phyloP scores from a whole-genome alignment of 495 filamentous ascomycete genomes.

The Chaetomidium leptoderma region DNA sequence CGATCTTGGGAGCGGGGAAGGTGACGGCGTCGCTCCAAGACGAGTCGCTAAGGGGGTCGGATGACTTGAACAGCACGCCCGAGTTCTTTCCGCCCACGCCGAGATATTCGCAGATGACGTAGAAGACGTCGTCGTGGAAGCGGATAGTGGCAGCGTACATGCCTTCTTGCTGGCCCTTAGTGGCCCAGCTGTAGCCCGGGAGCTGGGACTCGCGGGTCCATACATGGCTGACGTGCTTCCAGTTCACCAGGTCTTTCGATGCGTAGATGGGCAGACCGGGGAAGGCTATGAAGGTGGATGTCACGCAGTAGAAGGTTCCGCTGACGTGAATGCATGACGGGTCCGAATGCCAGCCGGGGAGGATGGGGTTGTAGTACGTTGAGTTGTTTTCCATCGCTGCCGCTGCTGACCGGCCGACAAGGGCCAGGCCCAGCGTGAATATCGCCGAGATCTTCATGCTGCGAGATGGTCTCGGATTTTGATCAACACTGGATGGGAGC shows the following conservation, averaged over 20 bases:
- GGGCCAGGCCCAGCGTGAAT: neutral
- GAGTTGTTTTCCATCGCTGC: slow-evolving; percentile 17
- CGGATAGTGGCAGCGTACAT: slow-evolving; percentile 38
- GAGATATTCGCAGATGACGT: slow-evolving; percentile 40
- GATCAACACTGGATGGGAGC: too few relatives aligned
- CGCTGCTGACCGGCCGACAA: neutral
- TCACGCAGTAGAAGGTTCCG: slow-evolving; percentile 36
- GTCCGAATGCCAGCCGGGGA: slow-evolving; percentile 37
- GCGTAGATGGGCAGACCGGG: slow-evolving; percentile 37
- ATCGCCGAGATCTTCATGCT: neutral
- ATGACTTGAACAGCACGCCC: slow-evolving; percentile 32
- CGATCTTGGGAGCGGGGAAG: slow-evolving; percentile 35
- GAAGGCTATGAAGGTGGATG: slow-evolving; percentile 37
- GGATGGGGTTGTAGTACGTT: slow-evolving; percentile 34
- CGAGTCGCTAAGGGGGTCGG: slow-evolving; percentile 29
- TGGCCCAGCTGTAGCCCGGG: slow-evolving; percentile 21
- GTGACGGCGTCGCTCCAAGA: slow-evolving; percentile 40
- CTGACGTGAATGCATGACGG: slow-evolving; percentile 31
- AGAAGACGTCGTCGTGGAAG: slow-evolving; percentile 36
- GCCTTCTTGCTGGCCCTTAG: slow-evolving; percentile 27
- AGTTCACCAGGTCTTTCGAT: slow-evolving; percentile 34
- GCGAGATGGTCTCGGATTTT: too few relatives aligned
- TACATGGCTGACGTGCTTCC: slow-evolving; percentile 30
- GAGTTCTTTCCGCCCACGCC: slow-evolving; percentile 18
- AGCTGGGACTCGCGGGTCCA: slow-evolving; percentile 24